Evolutionary conservation across 176 grass and related monocot species (phyloP).

Genomic region (Urochloa ruziziensis): DNA sequence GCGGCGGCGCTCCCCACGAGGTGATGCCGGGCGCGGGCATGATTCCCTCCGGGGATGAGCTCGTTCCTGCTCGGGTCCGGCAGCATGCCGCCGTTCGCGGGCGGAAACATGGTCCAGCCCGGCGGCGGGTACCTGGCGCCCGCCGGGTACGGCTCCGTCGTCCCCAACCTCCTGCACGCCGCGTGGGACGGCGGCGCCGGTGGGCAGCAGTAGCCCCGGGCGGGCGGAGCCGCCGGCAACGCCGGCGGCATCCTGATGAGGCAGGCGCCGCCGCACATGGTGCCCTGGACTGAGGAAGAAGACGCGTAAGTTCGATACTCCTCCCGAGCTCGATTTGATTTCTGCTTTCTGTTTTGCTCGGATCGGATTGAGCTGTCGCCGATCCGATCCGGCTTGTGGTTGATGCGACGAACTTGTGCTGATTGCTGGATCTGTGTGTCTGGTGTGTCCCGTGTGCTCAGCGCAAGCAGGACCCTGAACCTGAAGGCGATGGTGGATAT

Average conservation of each 20-base stretch:
- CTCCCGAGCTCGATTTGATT: background rate
- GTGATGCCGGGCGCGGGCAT: too few species aligned
- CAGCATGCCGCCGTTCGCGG: constrained; percentile 5
- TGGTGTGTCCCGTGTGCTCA: too few species aligned
- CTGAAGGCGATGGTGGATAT: constrained; percentile 43
- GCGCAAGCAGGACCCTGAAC: constrained; percentile 41
- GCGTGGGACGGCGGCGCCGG: background rate
- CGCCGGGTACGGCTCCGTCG: background rate
- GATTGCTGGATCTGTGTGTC: background rate
- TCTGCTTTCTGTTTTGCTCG: background rate
- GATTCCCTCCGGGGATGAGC: background rate
- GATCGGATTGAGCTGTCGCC: too few species aligned
- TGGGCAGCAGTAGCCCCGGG: too few species aligned
- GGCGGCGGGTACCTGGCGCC: background rate
- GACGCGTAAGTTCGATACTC: constrained; percentile 39
- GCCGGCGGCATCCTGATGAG: background rate
- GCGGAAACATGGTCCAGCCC: background rate
- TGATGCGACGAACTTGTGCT: background rate
- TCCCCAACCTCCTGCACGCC: background rate
- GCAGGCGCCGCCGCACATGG: constrained; percentile 20
- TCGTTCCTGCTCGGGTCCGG: background rate
- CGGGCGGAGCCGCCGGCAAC: too few species aligned
- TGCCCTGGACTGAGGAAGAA: constrained; percentile 68
- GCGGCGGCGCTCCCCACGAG: background rate
- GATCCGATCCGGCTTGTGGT: background rate